Conservation (phyloP, 2,329 filamentous ascomycete species). For the Nemania sp. region DNA sequence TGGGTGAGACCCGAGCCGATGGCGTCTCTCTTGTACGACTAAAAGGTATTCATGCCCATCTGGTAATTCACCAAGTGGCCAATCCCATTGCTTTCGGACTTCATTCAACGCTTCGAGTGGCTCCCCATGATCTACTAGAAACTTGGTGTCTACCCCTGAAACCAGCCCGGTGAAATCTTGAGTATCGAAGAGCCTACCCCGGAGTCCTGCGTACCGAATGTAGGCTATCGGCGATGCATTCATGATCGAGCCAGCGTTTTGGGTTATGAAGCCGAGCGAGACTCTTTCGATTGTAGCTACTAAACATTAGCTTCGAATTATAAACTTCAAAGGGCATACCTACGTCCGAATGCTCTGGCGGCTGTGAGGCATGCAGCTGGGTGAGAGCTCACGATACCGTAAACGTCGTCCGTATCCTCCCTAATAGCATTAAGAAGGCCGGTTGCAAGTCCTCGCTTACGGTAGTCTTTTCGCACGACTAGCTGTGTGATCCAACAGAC, state of each 20-base stretch:
- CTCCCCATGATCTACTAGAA: conserved; percentile 55
- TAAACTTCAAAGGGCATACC: conserved; percentile 27
- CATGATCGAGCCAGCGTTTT: conserved; percentile 51
- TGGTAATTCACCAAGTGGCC: conserved; percentile 42
- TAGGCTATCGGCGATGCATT: conserved; percentile 54
- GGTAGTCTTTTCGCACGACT: conserved; percentile 53
- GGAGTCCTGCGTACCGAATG: conserved; percentile 54
- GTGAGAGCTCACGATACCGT: conserved; percentile 57
- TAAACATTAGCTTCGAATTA: conserved; percentile 9
- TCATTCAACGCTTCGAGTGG: conserved; percentile 44
- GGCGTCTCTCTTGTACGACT: conserved; percentile 25
- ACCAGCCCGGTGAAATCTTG: conserved; percentile 49
- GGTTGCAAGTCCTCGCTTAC: conserved; percentile 53
- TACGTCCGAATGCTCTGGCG: conserved; percentile 49
- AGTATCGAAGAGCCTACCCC: conserved; percentile 52
- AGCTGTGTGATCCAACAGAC: conserved; percentile 58
- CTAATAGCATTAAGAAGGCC: conserved; percentile 51
- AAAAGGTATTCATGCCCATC: conserved; percentile 42
- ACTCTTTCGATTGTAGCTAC: conserved; percentile 29
- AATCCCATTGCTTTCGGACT: conserved; percentile 33
- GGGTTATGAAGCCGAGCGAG: conserved; percentile 23
- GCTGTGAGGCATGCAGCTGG: conserved; percentile 53
- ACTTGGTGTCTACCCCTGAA: conserved; percentile 52
- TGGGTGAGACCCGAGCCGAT: conserved; percentile 18
- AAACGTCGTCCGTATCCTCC: conserved; percentile 50